phyloP scores from a whole-genome alignment of 148 eudicot species.

The Vaccinium darrowii region DNA sequence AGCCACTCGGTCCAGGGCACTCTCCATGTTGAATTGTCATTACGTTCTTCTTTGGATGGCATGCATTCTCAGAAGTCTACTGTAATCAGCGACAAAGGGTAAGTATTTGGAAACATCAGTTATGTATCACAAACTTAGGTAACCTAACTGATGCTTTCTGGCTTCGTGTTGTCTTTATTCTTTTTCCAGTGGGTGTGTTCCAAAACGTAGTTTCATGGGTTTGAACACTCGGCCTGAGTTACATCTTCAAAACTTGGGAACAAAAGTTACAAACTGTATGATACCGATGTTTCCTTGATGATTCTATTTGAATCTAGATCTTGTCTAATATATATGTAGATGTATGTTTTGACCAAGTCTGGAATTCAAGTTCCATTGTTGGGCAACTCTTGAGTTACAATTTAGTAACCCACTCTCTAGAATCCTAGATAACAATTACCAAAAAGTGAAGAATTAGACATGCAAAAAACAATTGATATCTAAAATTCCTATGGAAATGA shows the following conservation, averaged over 20 bases:
- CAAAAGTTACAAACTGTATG: background rate
- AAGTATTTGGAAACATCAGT: constrained; percentile 20
- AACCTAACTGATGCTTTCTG: background rate
- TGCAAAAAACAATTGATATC: background rate
- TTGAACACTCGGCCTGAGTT: background rate
- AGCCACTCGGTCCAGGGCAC: constrained; percentile 53
- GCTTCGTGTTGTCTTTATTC: background rate
- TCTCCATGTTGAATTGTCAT: constrained; percentile 78
- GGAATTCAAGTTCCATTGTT: background rate
- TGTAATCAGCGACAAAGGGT: constrained; percentile 18
- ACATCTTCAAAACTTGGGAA: background rate
- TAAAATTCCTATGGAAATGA: background rate
- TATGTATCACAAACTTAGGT: background rate
- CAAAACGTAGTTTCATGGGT: background rate
- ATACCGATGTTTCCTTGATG: background rate
- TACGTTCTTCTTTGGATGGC: constrained; percentile 44
- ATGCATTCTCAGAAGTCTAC: constrained; percentile 18
- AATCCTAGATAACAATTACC: background rate
- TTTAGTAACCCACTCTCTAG: background rate
- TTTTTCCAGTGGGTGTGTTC: background rate
- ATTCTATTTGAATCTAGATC: background rate
- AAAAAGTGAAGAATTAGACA: background rate
- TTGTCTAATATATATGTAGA: background rate
- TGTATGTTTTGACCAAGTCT: background rate
- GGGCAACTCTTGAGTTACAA: background rate